Conservation (phyloP, 2,329 filamentous ascomycete genomes). For the Huntiella bhutanensis region DNA sequence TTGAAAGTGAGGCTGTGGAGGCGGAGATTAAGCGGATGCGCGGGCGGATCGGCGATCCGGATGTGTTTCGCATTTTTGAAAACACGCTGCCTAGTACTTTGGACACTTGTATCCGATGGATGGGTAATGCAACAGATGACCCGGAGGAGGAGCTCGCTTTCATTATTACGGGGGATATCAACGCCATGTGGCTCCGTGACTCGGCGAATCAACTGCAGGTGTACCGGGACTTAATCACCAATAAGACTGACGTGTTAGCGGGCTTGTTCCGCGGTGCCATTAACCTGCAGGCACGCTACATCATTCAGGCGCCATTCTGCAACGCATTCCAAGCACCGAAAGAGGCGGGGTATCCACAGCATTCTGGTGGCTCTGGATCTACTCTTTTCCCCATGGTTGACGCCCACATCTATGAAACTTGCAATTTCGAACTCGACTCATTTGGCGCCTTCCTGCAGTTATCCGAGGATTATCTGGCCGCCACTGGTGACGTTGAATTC, state of each 20-base stretch:
- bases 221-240: slow-evolving; percentile 38
- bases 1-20: slow-evolving; percentile 11
- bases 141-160: slow-evolving; percentile 47
- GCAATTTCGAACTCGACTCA: slow-evolving; percentile 84
- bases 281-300: slow-evolving; percentile 51
- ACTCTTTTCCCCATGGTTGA: slow-evolving; percentile 13
- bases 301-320: slow-evolving; percentile 58
- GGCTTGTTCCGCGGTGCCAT: slow-evolving; percentile 52
- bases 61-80: slow-evolving; percentile 62
- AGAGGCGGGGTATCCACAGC: slow-evolving; percentile 45
- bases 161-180: slow-evolving; percentile 69
- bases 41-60: slow-evolving; percentile 27
- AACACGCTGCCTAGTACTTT: slow-evolving; percentile 72
- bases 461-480: slow-evolving; percentile 54
- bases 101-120: slow-evolving; percentile 67
- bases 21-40: slow-evolving; percentile 18
- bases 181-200: slow-evolving; percentile 77
- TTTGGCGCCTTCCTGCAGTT: slow-evolving; percentile 72
- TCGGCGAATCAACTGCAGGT: slow-evolving; percentile 60
- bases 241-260: slow-evolving; percentile 35
- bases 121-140: slow-evolving; percentile 36
- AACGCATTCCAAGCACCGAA: slow-evolving; percentile 78
- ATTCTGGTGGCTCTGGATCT: slow-evolving; percentile 10
- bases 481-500: slow-evolving; percentile 48
- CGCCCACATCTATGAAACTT: slow-evolving; percentile 45